Evolutionary conservation across 1,284 basidiomycete genomes (phyloP).

Genomic region (Dichomitus squalens): DNA sequence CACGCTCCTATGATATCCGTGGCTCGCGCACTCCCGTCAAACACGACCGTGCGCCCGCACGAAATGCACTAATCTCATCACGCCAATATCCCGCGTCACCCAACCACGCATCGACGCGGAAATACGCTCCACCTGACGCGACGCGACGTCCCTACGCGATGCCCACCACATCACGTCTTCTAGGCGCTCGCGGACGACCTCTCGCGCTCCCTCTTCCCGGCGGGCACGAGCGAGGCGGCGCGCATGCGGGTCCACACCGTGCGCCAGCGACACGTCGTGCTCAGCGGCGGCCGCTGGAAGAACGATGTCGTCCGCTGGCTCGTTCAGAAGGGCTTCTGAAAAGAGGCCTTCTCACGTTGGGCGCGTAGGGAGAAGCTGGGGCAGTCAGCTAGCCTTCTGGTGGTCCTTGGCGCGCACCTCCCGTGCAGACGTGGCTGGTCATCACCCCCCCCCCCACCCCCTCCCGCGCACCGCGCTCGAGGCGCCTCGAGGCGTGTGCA

Average conservation of each 20-base stretch:
- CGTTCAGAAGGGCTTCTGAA: conserved; percentile 56
- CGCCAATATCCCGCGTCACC: not conserved
- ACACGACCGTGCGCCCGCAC: conserved; percentile 5
- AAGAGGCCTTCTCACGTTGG: not conserved
- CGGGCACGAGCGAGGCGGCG: conserved; percentile 45
- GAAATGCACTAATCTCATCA: not conserved
- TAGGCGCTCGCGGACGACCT: conserved; percentile 60
- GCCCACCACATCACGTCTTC: conserved; percentile 1
- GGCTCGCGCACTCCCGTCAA: conserved; percentile 1
- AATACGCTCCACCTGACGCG: not conserved
- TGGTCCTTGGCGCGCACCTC: not conserved
- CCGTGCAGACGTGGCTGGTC: not conserved
- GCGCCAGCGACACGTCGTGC: conserved; percentile 52
- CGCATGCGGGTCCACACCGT: conserved; percentile 48
- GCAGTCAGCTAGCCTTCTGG: not conserved
- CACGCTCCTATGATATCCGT: not conserved
- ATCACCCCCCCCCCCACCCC: not conserved
- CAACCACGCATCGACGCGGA: not conserved
- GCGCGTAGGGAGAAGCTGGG: not conserved
- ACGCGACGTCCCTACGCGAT: not conserved
- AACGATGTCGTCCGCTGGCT: conserved; percentile 60
- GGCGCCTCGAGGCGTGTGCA: not conserved
- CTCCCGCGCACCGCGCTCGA: not conserved
- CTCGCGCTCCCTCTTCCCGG: conserved; percentile 45
- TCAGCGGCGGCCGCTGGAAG: conserved; percentile 63